Evolutionary conservation across 257 asterid species (phyloP), one percentile per base, ranked within the genome.

Genomic region (Fraxinus excelsior): DNA sequence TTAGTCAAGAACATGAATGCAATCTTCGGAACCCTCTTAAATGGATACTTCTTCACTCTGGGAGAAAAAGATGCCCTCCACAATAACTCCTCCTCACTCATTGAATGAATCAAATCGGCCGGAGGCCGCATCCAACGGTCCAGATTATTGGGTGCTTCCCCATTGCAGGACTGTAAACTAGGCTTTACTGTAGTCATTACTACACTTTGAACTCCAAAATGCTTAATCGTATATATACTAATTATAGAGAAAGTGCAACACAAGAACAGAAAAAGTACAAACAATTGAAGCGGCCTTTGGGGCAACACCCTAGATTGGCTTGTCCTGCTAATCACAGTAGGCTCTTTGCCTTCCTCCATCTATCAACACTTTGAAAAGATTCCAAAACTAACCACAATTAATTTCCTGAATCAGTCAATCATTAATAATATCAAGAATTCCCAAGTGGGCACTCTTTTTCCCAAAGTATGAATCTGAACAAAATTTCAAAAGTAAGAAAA

Each of bases 1-100:
- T 83, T 87, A 7, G 91, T 81, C 91, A 90, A 81, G 91, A 90
- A 90, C 96, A 90, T 84, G 83, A 90, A 88, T 0, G 96, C 96
- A 9, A 90, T 65, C 71, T 88, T 90, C 0, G 91, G 89, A 18
- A 81, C 85, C 77, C 92, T 77, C 51, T 84, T n/a, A 73, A 80
- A 86, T 3, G 90, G 92, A 74, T 80, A 84, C 21, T 82, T 76
- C 69, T 79, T 82, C n/a, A 82, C 77, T 58, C 79, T 83, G 23
- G 93, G 91, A 67, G 35, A 79, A 10, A 80, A 73, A 8, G 96
- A 75, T 0, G 93, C 96, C 76, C 89, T 81, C 89, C 89, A 87
- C 0, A 88, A 78, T 90, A 90, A 76, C 85, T 88, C 89, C 51
- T 83, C 58, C n/a, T 90, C 96, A 53, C 82, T 90, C 96, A 90